Percentiles rank a stretch among this genome's conserved stretches.
phyloP scores from a whole-genome alignment of 805 yeast species.

The Candida anglica region DNA sequence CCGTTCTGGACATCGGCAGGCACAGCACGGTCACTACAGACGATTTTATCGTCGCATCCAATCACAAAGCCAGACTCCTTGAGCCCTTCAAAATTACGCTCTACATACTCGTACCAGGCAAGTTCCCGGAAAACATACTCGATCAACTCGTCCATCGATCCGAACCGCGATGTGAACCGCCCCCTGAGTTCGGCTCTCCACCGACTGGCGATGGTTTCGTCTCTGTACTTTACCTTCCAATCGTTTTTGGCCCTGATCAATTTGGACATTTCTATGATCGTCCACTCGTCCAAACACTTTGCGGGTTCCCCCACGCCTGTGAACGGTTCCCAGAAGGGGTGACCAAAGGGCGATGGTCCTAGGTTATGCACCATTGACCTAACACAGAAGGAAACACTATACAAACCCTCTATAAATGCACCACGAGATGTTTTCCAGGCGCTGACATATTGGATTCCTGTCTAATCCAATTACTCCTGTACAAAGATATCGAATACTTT shows the following conservation, averaged over 20 bases:
- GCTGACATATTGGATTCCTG: too few relatives aligned
- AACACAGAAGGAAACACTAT: too few relatives aligned
- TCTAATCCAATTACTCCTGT: too few relatives aligned
- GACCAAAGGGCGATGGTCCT: constrained; percentile 4
- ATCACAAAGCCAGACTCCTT: constrained; percentile 10
- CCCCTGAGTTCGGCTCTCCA: constrained; percentile 22
- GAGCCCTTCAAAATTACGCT: constrained; percentile 5
- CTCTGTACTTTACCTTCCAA: constrained; percentile 21
- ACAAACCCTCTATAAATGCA: too few relatives aligned
- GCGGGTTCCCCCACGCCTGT: background rate
- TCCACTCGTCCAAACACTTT: constrained; percentile 11
- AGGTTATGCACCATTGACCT: too few relatives aligned
- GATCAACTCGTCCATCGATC: constrained; percentile 6
- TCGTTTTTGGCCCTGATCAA: constrained; percentile 20
- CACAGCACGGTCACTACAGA: constrained; percentile 15
- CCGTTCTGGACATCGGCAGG: constrained; percentile 5
- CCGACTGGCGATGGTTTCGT: constrained; percentile 16
- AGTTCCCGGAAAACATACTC: constrained; percentile 11
- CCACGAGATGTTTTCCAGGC: too few relatives aligned
- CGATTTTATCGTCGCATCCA: constrained; percentile 16
- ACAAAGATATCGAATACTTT: too few relatives aligned
- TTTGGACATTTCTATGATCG: constrained; percentile 11
- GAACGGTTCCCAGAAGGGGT: constrained; percentile 3
- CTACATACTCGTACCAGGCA: constrained; percentile 10
- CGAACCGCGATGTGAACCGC: constrained; percentile 1